Base-by-base conservation (phyloP, 192 early-diverging fungal species). In the Coemansia sp. region DNA sequence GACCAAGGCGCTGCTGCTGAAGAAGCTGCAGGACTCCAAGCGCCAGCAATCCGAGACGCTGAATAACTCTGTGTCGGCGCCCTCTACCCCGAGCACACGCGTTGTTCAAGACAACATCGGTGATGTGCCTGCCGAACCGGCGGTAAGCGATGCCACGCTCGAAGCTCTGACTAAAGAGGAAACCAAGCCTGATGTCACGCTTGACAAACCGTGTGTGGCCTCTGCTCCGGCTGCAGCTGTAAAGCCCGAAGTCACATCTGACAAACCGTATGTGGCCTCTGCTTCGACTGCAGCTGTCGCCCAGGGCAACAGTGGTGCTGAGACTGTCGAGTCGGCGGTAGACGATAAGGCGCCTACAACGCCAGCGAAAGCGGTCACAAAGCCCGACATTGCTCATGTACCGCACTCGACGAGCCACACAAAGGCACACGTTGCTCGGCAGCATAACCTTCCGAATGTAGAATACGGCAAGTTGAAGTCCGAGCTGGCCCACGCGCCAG, bases 1-100 rank as follows among this genome's bases (percentile, higher is more conserved):
- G 58, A 55, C 65, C 4, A 49, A 49, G 31, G 62, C 66, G 24
- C 48, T 64, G 9, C 28, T 74, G 29, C 65, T 62, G 18, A 64
- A 68, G 32, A 64, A 58, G 58, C 42, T 68, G 19, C 48, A 57
- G 19, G 43, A 56, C 30, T 55, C 65, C 14, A 67, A 58, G 35
- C 23, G 12, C 7, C 54, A 55, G 45, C 33, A 6, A 16, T 9
- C 46, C 28, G 33, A 32, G 7, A 16, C 4, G 11, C 35, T 4
- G n/a, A 40, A 40, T 11, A 40, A 16, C 35, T 40, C 35, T 11
- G 35, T 40, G 35, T 40, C 35, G 16, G 1, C n/a, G 35, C 35
- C 35, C 35, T 40, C 16, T 40, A 40, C 35, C 35, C 35, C 35
- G 35, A 40, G n/a, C 5, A 3, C 35, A 5, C 14, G 3, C 5